Conservation (phyloP, 1,139 yeast genomes). For the Zygosaccharomyces sapae region DNA sequence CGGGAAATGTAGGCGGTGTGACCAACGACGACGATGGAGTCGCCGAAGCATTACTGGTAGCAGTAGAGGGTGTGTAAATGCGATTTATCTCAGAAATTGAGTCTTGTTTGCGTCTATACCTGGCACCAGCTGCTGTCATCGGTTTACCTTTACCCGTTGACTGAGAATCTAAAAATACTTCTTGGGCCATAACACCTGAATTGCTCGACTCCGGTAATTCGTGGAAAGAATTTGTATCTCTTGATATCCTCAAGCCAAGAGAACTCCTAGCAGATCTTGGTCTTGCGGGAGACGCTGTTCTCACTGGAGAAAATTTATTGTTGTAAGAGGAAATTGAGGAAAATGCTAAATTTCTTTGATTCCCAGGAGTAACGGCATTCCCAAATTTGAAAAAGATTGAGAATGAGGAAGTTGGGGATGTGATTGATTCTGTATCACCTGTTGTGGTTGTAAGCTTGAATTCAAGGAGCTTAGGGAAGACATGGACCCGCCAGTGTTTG, state of each 20-base stretch:
- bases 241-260: conserved; percentile 26
- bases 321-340: conserved; percentile 27
- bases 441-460: conserved; percentile 7
- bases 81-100: conserved; percentile 29
- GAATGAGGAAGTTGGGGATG: conserved; percentile 5
- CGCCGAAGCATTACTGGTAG: conserved; percentile 11
- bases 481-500: conserved; percentile 34
- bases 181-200: conserved; percentile 1
- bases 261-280: conserved; percentile 30
- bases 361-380: background rate
- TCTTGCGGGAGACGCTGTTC: conserved; percentile 33
- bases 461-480: conserved; percentile 23
- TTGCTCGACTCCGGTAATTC: conserved; percentile 5
- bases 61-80: conserved; percentile 14
- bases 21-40: conserved; percentile 21
- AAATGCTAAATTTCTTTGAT: conserved; percentile 22
- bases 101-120: conserved; percentile 15
- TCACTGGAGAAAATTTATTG: conserved; percentile 31
- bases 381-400: conserved; percentile 9
- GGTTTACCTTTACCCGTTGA: background rate
- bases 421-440: conserved; percentile 6
- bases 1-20: conserved; percentile 25
- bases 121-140: background rate
- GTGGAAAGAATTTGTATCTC: conserved; percentile 21
- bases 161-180: conserved; percentile 2